Conservation (phyloP, 2,329 filamentous ascomycete species). For the Lecanicillium sp. region DNA sequence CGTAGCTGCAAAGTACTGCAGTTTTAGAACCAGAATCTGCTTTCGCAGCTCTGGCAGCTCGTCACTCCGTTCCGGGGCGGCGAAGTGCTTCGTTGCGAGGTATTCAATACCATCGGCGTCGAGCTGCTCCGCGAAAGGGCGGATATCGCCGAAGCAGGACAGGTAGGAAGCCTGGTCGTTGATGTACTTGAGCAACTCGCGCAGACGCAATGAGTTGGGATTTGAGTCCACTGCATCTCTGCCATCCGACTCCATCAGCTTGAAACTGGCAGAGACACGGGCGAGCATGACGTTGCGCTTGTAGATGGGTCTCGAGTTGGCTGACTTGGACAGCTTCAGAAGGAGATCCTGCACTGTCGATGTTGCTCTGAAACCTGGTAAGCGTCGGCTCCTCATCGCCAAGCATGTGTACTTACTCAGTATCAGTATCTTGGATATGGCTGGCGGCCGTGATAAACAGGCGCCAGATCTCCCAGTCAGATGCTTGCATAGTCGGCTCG, state of each 20-base stretch:
- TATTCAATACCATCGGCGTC: constrained; percentile 33
- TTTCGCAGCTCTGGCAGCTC: constrained; percentile 22
- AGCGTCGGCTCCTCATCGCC: constrained; percentile 13
- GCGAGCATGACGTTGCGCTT: constrained; percentile 34
- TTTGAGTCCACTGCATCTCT: constrained; percentile 24
- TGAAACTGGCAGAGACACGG: constrained; percentile 32
- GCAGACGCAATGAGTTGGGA: constrained; percentile 26
- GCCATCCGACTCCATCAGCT: constrained; percentile 24
- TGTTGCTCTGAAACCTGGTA: constrained; percentile 21
- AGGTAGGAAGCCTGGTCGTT: constrained; percentile 29
- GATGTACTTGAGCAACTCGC: constrained; percentile 32
- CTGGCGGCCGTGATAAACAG: constrained; percentile 34
- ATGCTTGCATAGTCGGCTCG: constrained; percentile 37
- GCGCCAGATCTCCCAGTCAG: constrained; percentile 38
- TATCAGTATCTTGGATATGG: constrained; percentile 25
- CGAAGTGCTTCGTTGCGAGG: constrained; percentile 33
- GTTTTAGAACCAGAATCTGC: constrained; percentile 33
- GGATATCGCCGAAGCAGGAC: constrained; percentile 43
- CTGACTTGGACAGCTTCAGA: constrained; percentile 24
- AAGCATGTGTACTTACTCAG: constrained; percentile 25
- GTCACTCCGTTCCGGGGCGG: constrained; percentile 25
- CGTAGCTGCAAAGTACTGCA: constrained; percentile 40
- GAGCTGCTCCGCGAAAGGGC: constrained; percentile 37
- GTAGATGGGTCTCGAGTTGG: constrained; percentile 32
- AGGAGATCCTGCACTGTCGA: constrained; percentile 26